Base-by-base conservation (phyloP, 768 basidiomycete genomes). In the Lactarius akahatsu region DNA sequence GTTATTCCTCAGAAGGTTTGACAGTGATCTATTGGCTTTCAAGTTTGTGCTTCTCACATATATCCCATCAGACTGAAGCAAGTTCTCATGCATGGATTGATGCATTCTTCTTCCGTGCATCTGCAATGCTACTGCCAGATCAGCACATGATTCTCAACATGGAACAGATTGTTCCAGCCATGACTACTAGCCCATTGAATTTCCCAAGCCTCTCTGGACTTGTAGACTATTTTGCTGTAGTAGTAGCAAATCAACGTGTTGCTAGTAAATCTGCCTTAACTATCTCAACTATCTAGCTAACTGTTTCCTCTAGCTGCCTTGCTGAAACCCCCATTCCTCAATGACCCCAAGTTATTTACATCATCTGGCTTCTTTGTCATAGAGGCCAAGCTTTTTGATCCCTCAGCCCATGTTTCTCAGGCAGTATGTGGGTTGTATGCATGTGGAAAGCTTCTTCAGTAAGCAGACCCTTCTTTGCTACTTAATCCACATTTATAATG, bases 391-490 rank as follows among this genome's bases (percentile, higher is more conserved):
- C 34, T 36, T 57, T 38, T 4, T 23, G 3, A 57, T 57, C 56
- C 56, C 18, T 57, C 34, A 13, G 56, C 11, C 10, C 56, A 57
- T 13, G 20, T 57, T 36, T 36, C 56, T 57, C 56, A 38, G 34
- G 56, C 56, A 38, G 56, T 57, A 57, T 57, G 34, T 36, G 56
- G 38, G n/a, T 10, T 57, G 32, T 57, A n/a, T 23, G 56, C 56
- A 38, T 57, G 56, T n/a, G 34, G 56, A 38, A 57, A 57, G 34
- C 56, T 36, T 57, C 56, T 57, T 15, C 56, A 57, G 56, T 36
- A 57, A 57, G 56, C 15, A 38, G 56, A 57, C 38, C 34, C 20
- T 56, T 6, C 23, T 34, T 10, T 34, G 30, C 16, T 34, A 36
- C 15, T 23, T 36, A 26, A 36, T 38, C 20, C 20, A 38, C 18